Percentiles rank a stretch among this genome's conserved stretches.
These are phyloP conservation scores for Moniliella sp. DNA, from an alignment of 1,284 basidiomycete genomes.

Conservation along the genomic window DNA sequence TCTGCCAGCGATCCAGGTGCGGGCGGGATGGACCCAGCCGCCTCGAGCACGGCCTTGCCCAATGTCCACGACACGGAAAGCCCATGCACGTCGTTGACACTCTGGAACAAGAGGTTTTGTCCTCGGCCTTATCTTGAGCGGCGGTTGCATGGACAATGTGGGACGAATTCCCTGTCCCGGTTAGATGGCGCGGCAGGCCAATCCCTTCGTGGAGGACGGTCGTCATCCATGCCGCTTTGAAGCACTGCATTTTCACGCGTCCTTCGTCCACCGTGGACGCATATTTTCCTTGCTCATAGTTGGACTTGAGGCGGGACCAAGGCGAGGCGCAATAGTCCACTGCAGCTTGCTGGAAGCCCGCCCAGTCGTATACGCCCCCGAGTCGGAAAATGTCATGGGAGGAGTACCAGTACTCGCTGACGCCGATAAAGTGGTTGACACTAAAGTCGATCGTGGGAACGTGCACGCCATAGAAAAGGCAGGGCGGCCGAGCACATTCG, in stretches of 20 bases:
- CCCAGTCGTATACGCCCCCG: conserved; percentile 83
- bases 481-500: conserved; percentile 62
- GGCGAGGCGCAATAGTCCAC: conserved; percentile 58
- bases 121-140: conserved; percentile 17
- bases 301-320: conserved; percentile 53
- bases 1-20: no score
- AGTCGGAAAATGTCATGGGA: conserved; percentile 84
- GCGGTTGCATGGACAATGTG: conserved; percentile 16
- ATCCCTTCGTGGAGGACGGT: conserved; percentile 91
- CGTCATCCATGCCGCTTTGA: conserved; percentile 95
- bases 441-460: conserved; percentile 59
- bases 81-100: conserved; percentile 67
- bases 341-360: conserved; percentile 81
- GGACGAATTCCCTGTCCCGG: conserved; percentile 20
- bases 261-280: conserved; percentile 52
- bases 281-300: conserved; percentile 46
- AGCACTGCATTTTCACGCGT: conserved; percentile 85
- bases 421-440: conserved; percentile 77
- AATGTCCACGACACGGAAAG: conserved; percentile 92
- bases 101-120: conserved; percentile 49
- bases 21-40: no score
- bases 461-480: conserved; percentile 88
- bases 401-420: conserved; percentile 99
- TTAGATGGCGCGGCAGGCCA: conserved; percentile 66
- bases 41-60: conserved; percentile 86